A percentile compares a stretch with the other conserved stretches of the same genome.
phyloP scores from a whole-genome alignment of 352 stramenopile genomes.

The Globisporangium recalcitrans region DNA sequence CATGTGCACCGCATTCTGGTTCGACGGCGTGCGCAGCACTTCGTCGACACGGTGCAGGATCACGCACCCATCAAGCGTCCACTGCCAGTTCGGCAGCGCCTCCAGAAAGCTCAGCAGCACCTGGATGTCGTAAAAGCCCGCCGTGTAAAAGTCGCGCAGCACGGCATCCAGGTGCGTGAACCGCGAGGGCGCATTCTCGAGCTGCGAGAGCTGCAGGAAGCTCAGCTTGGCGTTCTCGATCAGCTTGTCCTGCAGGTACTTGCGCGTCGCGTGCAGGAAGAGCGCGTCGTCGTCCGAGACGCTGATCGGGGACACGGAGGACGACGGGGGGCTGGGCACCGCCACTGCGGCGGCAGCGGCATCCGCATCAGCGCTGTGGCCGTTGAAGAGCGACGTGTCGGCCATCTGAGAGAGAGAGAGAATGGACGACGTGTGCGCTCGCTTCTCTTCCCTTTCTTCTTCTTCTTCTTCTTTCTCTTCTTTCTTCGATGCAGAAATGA shows the following conservation, averaged over 20 bases:
- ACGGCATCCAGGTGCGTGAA: slow-evolving; percentile 41
- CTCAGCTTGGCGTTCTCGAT: slow-evolving; percentile 43
- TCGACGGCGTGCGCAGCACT: slow-evolving; percentile 31
- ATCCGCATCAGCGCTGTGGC: background rate
- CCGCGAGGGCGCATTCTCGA: slow-evolving; percentile 29
- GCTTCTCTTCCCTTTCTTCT: background rate
- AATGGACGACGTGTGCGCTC: background rate
- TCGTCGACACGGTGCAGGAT: slow-evolving; percentile 56
- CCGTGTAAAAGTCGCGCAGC: slow-evolving; percentile 62
- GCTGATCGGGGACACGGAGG: slow-evolving; percentile 1
- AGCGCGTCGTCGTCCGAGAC: slow-evolving; percentile 14
- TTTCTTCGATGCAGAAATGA: background rate
- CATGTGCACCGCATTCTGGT: slow-evolving; percentile 33
- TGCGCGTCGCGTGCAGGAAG: slow-evolving; percentile 27
- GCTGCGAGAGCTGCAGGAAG: slow-evolving; percentile 57
- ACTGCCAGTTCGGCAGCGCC: slow-evolving; percentile 57
- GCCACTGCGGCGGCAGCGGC: background rate
- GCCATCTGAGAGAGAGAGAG: slow-evolving; percentile 2
- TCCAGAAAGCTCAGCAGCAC: slow-evolving; percentile 70
- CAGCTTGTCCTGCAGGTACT: slow-evolving; percentile 45
- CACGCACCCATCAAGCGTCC: slow-evolving; percentile 63
- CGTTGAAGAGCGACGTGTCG: slow-evolving; percentile 6
- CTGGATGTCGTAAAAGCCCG: slow-evolving; percentile 53
- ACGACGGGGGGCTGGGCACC: background rate
- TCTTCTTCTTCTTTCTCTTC: background rate